Evolutionary conservation across 208 protist genomes (phyloP).

Genomic region (Leishmania tarentolae): DNA sequence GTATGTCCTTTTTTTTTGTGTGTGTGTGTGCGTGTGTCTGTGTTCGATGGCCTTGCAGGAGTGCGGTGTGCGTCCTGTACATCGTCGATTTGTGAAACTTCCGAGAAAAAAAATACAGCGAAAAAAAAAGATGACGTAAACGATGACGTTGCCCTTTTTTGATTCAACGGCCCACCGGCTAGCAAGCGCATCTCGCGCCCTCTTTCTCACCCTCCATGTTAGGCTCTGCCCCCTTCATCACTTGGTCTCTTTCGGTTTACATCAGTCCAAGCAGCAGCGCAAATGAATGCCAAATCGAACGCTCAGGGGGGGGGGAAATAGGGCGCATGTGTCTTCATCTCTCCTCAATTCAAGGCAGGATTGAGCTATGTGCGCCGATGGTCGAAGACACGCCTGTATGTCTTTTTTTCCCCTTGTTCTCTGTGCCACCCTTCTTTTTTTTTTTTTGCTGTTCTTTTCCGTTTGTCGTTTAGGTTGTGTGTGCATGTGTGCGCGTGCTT

Average conservation of each 20-base stretch:
- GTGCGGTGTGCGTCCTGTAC: neutral
- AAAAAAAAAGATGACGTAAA: neutral
- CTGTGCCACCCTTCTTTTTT: neutral
- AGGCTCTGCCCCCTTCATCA: neutral
- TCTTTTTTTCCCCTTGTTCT: neutral
- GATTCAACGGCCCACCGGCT: neutral
- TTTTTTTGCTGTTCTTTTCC: constrained; percentile 12
- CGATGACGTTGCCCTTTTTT: neutral
- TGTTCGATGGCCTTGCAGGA: too few species aligned
- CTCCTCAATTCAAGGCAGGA: neutral
- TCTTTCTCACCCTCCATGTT: neutral
- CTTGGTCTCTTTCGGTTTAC: neutral
- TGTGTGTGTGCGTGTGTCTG: too few species aligned
- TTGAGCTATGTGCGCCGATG: neutral
- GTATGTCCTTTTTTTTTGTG: too few species aligned
- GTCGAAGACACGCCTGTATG: neutral
- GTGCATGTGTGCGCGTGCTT: neutral
- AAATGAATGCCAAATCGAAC: neutral
- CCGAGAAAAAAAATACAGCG: neutral
- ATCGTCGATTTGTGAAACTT: neutral
- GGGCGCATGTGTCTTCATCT: neutral
- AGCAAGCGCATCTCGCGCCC: neutral
- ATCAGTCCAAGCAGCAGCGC: neutral
- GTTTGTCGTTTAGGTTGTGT: neutral
- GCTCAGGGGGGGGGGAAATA: neutral